Conservation (phyloP, 2,329 filamentous ascomycete species). For the Cercospora sp. region DNA sequence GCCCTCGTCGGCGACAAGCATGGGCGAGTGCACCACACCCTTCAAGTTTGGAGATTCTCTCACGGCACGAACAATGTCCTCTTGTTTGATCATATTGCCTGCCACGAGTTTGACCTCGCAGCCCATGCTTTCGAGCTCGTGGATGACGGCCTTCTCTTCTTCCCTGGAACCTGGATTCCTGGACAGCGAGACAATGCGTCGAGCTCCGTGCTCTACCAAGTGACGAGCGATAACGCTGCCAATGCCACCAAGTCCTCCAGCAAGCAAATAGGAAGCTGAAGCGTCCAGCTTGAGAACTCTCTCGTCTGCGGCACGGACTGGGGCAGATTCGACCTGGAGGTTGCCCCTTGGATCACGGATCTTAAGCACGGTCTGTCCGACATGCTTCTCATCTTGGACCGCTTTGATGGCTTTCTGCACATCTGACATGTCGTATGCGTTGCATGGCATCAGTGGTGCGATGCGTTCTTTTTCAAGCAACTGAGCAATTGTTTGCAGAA, state of each 20-base stretch:
- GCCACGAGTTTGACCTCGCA: background rate
- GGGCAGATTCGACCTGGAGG: background rate
- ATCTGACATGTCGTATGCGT: background rate
- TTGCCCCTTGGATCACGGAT: background rate
- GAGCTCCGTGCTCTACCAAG: background rate
- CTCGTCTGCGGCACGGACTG: background rate
- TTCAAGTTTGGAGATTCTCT: background rate
- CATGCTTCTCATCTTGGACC: background rate
- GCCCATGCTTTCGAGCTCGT: background rate
- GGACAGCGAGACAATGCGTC: background rate
- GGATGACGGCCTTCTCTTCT: background rate
- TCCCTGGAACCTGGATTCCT: background rate
- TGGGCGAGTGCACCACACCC: slow-evolving; percentile 17
- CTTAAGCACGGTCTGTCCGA: background rate
- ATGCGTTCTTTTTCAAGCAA: background rate
- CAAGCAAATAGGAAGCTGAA: background rate
- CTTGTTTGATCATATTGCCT: background rate
- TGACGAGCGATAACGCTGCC: background rate
- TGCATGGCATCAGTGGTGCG: background rate
- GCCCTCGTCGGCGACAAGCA: slow-evolving; percentile 16
- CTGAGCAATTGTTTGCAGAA: background rate
- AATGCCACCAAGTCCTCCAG: background rate
- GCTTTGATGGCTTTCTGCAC: background rate
- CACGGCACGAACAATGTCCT: background rate
- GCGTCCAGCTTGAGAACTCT: background rate